Evolutionary conservation across 2,329 filamentous ascomycete species (phyloP).

Genomic region (Pseudovirgaria hyperparasitica): DNA sequence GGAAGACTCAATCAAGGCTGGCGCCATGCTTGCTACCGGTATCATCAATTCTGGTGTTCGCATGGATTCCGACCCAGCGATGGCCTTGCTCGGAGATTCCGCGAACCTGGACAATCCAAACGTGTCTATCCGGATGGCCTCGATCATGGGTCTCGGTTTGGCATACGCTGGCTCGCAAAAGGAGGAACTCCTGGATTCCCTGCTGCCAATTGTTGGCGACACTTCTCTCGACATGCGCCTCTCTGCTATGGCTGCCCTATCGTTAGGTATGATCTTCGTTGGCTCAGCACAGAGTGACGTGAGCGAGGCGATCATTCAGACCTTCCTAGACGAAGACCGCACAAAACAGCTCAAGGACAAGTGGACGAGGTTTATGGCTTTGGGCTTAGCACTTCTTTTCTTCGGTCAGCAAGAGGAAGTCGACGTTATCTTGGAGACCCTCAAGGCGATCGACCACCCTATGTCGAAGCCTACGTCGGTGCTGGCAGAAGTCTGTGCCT

Average conservation of each 20-base stretch:
- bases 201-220: constrained; percentile 80
- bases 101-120: constrained; percentile 71
- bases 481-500: constrained; percentile 90
- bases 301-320: constrained; percentile 82
- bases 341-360: constrained; percentile 89
- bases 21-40: constrained; percentile 83
- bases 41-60: constrained; percentile 91
- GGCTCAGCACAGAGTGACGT: constrained; percentile 86
- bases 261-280: constrained; percentile 82
- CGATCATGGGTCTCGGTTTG: constrained; percentile 91
- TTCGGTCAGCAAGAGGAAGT: constrained; percentile 97
- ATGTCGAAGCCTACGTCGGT: constrained; percentile 95
- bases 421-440: constrained; percentile 91
- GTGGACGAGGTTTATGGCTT: constrained; percentile 93
- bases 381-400: constrained; percentile 85
- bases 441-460: constrained; percentile 93
- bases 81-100: constrained; percentile 71
- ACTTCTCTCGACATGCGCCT: constrained; percentile 83
- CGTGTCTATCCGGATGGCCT: constrained; percentile 63
- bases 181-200: constrained; percentile 69
- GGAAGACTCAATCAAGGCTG: constrained; percentile 78
- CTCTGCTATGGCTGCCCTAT: constrained; percentile 87
- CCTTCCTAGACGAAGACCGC: constrained; percentile 85
- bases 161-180: constrained; percentile 92
- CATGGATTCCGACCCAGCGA: constrained; percentile 76